Conservation (phyloP, 148 eudicot species). For the Rhododendron ferrugineum region DNA sequence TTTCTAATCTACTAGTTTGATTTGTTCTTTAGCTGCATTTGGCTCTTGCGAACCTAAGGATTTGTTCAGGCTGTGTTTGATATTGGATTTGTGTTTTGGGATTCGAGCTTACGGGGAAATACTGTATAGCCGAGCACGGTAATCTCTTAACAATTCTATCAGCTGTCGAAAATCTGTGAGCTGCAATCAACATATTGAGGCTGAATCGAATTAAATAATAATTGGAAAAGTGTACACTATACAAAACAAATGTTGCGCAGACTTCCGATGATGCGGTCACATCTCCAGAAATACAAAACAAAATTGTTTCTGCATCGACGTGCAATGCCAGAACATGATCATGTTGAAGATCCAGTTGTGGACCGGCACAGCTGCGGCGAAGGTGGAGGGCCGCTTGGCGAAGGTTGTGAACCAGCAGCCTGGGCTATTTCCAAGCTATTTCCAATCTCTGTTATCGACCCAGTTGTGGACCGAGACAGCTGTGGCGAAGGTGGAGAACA, state of each 20-base stretch:
- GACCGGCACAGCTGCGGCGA: constrained; percentile 30
- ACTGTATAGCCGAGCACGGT: too few species aligned
- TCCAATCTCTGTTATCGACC: background rate
- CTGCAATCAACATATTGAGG: background rate
- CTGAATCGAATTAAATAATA: background rate
- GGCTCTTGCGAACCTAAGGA: background rate
- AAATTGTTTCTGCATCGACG: background rate
- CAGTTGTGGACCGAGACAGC: constrained; percentile 32
- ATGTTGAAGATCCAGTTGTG: constrained; percentile 9
- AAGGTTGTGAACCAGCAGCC: background rate
- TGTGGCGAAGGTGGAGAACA: constrained; percentile 35
- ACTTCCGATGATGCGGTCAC: background rate
- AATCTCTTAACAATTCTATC: background rate
- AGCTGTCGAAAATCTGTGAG: background rate
- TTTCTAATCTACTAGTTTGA: background rate
- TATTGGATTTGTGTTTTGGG: background rate
- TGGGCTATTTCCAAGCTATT: background rate
- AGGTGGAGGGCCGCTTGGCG: constrained; percentile 15
- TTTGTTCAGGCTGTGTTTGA: background rate
- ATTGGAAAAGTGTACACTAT: background rate
- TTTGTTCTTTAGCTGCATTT: background rate
- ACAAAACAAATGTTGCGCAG: background rate
- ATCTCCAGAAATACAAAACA: background rate
- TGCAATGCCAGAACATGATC: background rate
- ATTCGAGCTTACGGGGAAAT: background rate